Evolutionary conservation across 306 rosid species (phyloP).

Genomic region (Abrus pulchellus): DNA sequence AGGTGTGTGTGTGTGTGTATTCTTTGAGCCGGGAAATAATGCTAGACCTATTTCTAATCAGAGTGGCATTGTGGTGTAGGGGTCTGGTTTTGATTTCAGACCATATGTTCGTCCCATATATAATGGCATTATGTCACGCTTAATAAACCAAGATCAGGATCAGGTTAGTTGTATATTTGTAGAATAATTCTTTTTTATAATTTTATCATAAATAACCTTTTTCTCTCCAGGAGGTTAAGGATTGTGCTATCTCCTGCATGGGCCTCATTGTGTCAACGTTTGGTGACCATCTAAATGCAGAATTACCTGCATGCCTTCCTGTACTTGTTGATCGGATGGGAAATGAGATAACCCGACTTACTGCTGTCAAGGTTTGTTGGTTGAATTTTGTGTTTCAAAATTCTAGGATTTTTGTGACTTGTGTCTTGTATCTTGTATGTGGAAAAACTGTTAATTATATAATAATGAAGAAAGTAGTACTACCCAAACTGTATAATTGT

Average conservation of each 20-base stretch:
- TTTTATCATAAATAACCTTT: constrained; percentile 45
- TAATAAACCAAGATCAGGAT: constrained; percentile 99
- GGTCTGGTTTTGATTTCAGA: constrained; percentile 78
- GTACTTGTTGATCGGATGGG: constrained; percentile 99
- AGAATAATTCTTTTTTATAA: background rate
- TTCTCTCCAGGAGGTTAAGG: constrained; percentile 90
- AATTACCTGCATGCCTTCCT: constrained; percentile 92
- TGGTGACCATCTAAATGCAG: constrained; percentile 86
- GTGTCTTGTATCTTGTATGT: constrained; percentile 1
- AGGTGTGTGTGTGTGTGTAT: constrained; percentile 62
- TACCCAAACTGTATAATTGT: background rate
- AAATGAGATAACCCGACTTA: constrained; percentile 97
- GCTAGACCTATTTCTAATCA: constrained; percentile 39
- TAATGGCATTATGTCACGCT: constrained; percentile 93
- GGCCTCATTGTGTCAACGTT: constrained; percentile 97
- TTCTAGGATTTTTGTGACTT: constrained; percentile 11
- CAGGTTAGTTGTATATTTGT: constrained; percentile 72
- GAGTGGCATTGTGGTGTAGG: constrained; percentile 60
- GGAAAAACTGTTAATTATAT: constrained; percentile 15
- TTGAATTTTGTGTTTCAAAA: constrained; percentile 40
- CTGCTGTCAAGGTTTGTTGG: constrained; percentile 91
- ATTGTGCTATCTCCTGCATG: constrained; percentile 98
- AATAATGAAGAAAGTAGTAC: background rate
- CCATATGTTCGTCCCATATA: constrained; percentile 90
- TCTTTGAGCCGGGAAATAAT: constrained; percentile 34